These are phyloP conservation scores for Ustilago bromivora DNA, from an alignment of 1,284 basidiomycete genomes.

Conservation along the genomic window DNA sequence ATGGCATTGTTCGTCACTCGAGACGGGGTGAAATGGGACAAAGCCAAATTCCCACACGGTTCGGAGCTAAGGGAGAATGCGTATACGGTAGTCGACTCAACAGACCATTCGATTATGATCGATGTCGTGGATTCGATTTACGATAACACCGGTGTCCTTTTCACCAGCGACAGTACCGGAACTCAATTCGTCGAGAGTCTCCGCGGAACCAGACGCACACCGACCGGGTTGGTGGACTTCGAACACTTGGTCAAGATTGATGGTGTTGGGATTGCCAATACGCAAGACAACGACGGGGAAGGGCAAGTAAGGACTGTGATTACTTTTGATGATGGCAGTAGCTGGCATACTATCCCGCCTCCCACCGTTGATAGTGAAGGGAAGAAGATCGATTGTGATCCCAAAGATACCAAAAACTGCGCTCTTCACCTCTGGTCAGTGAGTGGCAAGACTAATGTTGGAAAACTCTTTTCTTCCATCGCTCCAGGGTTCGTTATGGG, in stretches of 20 bases:
- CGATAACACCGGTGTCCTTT: constrained; percentile 85
- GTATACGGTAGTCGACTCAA: constrained; percentile 94
- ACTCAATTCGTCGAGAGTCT: constrained; percentile 94
- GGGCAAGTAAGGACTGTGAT: constrained; percentile 83
- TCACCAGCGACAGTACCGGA: constrained; percentile 93
- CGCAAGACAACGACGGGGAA: constrained; percentile 74
- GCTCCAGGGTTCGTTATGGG: constrained; percentile 96
- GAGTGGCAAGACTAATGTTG: constrained; percentile 89
- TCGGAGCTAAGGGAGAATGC: constrained; percentile 85
- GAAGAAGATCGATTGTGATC: constrained; percentile 76
- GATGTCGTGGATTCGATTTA: constrained; percentile 76
- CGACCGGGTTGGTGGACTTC: constrained; percentile 89
- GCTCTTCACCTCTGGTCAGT: constrained; percentile 92
- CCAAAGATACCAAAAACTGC: constrained; percentile 76
- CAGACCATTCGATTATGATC: constrained; percentile 89
- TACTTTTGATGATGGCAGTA: constrained; percentile 91
- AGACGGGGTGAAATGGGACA: constrained; percentile 62
- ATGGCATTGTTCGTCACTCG: constrained; percentile 64
- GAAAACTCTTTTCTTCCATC: constrained; percentile 90
- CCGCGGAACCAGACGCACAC: constrained; percentile 88
- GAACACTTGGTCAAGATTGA: constrained; percentile 92
- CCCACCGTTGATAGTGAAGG: constrained; percentile 78
- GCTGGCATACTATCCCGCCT: constrained; percentile 80
- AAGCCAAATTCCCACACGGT: constrained; percentile 80
- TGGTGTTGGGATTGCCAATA: constrained; percentile 90